phyloP scores from a whole-genome alignment of 805 yeast genomes.

The Candida xiaguanensis region DNA sequence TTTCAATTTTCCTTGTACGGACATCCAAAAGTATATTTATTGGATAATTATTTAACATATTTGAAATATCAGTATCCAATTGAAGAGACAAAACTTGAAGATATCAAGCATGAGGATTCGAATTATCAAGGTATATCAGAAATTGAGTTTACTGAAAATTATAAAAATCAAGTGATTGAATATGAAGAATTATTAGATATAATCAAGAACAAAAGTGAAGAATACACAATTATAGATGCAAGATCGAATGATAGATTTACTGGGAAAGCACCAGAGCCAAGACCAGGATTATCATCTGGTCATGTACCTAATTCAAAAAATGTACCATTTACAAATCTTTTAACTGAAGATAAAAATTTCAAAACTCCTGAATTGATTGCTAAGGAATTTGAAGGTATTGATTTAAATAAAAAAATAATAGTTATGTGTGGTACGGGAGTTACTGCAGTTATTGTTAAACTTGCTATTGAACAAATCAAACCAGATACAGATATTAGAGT shows the following conservation, averaged over 20 bases:
- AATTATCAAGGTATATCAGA: slow-evolving; percentile 13
- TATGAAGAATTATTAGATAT: slow-evolving; percentile 65
- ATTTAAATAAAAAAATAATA: slow-evolving; percentile 59
- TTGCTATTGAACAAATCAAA: slow-evolving; percentile 50
- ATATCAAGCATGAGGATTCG: slow-evolving; percentile 11
- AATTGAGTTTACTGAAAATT: slow-evolving; percentile 29
- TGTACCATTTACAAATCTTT: slow-evolving; percentile 66
- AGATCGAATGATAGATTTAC: slow-evolving; percentile 71
- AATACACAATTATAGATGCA: slow-evolving; percentile 72
- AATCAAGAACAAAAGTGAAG: slow-evolving; percentile 45
- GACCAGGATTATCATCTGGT: slow-evolving; percentile 85
- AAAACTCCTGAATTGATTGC: slow-evolving; percentile 44
- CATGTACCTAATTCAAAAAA: slow-evolving; percentile 81
- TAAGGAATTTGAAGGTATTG: slow-evolving; percentile 38
- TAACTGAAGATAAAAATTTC: slow-evolving; percentile 46
- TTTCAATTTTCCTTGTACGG: slow-evolving; percentile 86
- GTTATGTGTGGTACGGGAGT: slow-evolving; percentile 97
- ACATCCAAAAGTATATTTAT: slow-evolving; percentile 62
- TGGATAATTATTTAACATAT: slow-evolving; percentile 66
- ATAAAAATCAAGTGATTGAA: slow-evolving; percentile 49
- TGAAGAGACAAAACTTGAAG: slow-evolving; percentile 26
- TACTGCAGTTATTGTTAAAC: slow-evolving; percentile 81
- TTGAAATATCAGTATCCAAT: slow-evolving; percentile 42
- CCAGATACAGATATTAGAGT: slow-evolving; percentile 36
- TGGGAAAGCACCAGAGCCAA: slow-evolving; percentile 83